These are phyloP conservation scores for Penicillium sp. DNA, from an alignment of 2,329 filamentous ascomycete genomes.

Conservation along the genomic window DNA sequence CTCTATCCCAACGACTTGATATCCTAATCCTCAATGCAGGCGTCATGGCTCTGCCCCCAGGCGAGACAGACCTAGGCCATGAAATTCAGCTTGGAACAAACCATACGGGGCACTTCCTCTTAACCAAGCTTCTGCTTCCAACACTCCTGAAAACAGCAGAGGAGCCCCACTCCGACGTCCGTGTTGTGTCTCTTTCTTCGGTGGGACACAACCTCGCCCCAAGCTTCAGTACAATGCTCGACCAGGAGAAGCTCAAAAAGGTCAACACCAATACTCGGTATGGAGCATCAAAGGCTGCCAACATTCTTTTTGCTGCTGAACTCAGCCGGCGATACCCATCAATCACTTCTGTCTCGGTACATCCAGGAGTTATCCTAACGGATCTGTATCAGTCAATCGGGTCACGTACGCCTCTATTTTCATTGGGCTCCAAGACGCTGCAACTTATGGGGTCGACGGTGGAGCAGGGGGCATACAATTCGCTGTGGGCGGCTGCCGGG, in stretches of 20 bases:
- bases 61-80: conserved; percentile 35
- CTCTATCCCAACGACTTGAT: conserved; percentile 28
- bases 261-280: conserved; percentile 40
- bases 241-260: conserved; percentile 30
- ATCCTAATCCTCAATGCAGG: conserved; percentile 44
- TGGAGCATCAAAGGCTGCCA: conserved; percentile 48
- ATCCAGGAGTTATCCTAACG: conserved; percentile 47
- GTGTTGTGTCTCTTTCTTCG: conserved; percentile 32
- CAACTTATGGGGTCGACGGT: conserved; percentile 21
- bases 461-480: conserved; percentile 23
- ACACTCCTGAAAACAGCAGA: conserved; percentile 27
- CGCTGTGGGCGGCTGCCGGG: conserved; percentile 33
- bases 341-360: conserved; percentile 43
- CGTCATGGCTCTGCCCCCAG: conserved; percentile 41
- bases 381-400: conserved; percentile 28
- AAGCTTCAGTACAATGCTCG: conserved; percentile 28
- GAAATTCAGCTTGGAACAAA: conserved; percentile 44
- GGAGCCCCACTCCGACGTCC: conserved; percentile 25
- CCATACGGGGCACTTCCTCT: conserved; percentile 39
- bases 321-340: conserved; percentile 38
- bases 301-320: conserved; percentile 45
- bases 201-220: conserved; percentile 28
- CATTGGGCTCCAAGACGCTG: conserved; percentile 13
- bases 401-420: conserved; percentile 5
- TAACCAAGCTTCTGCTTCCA: conserved; percentile 38